Conservation (phyloP, 768 basidiomycete species). For the Kwoniella dejecticola region DNA sequence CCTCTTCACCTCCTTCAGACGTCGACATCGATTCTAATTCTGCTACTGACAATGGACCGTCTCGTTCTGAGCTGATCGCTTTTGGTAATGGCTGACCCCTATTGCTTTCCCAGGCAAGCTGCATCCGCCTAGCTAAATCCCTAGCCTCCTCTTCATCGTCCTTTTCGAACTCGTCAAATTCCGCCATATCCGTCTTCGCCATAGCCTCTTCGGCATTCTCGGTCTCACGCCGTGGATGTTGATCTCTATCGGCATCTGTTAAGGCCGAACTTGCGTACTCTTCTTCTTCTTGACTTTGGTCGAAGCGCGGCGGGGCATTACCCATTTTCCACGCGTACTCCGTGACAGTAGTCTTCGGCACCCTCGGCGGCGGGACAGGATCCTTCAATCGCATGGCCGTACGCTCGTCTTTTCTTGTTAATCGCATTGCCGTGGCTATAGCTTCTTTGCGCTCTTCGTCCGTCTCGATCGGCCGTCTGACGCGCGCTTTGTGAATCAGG, state of each 20-base stretch:
- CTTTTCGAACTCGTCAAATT: not conserved
- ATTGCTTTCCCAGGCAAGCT: slow-evolving; percentile 2
- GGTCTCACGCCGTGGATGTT: not conserved
- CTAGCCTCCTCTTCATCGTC: not conserved
- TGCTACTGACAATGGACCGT: too few species aligned
- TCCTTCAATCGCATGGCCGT: slow-evolving; percentile 21
- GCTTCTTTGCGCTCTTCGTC: slow-evolving; percentile 38
- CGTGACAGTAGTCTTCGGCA: slow-evolving; percentile 13
- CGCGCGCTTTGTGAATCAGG: slow-evolving; percentile 31
- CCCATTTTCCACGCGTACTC: slow-evolving; percentile 33
- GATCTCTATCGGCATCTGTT: too few species aligned
- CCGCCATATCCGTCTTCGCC: not conserved
- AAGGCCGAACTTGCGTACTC: too few species aligned
- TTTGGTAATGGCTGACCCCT: too few species aligned
- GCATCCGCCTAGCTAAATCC: slow-evolving; percentile 9
- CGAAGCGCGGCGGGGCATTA: not conserved
- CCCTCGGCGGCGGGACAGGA: slow-evolving; percentile 15
- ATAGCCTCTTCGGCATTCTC: not conserved
- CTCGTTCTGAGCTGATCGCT: not conserved
- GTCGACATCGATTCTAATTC: too few species aligned
- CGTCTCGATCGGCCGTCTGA: slow-evolving; percentile 25
- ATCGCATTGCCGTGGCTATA: slow-evolving; percentile 20
- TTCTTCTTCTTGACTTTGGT: too few species aligned
- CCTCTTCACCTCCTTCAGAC: not conserved
- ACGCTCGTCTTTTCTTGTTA: slow-evolving; percentile 26